A percentile compares a stretch with the other conserved stretches of the same genome.
phyloP scores from a whole-genome alignment of 2,329 filamentous ascomycete species.

The Didymosphaeria variabile region DNA sequence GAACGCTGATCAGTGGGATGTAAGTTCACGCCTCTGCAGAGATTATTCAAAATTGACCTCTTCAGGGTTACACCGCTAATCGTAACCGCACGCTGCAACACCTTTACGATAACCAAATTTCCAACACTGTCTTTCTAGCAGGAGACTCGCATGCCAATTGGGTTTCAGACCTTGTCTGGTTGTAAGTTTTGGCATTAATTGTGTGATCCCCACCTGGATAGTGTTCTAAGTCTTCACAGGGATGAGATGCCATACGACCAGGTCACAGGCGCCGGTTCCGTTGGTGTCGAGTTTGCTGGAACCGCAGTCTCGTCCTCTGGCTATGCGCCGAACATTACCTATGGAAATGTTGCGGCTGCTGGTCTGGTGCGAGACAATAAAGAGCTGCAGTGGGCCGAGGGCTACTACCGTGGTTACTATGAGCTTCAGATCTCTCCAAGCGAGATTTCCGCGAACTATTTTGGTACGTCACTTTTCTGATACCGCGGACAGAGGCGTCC shows the following conservation, averaged over 20 bases:
- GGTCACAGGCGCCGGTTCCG: slow-evolving; percentile 47
- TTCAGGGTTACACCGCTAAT: slow-evolving; percentile 70
- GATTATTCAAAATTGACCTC: not conserved
- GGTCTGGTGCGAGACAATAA: slow-evolving; percentile 57
- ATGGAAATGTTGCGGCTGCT: slow-evolving; percentile 53
- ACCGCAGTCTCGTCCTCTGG: slow-evolving; percentile 71
- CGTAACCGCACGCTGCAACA: slow-evolving; percentile 73
- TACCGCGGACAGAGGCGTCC: not conserved
- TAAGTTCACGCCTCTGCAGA: slow-evolving; percentile 15
- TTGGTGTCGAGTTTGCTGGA: slow-evolving; percentile 65
- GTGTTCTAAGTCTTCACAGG: slow-evolving; percentile 20
- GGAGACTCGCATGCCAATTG: slow-evolving; percentile 75
- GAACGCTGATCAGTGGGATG: slow-evolving; percentile 68
- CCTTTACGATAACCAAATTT: slow-evolving; percentile 71
- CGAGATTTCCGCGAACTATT: slow-evolving; percentile 68
- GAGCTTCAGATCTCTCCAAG: slow-evolving; percentile 66
- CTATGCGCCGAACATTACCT: slow-evolving; percentile 60
- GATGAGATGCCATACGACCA: slow-evolving; percentile 49
- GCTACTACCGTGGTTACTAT: slow-evolving; percentile 77
- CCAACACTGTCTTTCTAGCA: slow-evolving; percentile 75
- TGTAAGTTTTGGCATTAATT: slow-evolving; percentile 5
- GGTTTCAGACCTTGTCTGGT: slow-evolving; percentile 55
- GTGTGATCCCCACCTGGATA: not conserved
- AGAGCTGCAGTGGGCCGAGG: slow-evolving; percentile 75
- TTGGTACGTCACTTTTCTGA: slow-evolving; percentile 54